Evolutionary conservation across 2,329 filamentous ascomycete genomes (phyloP).

Genomic region (Aspergillus sp.): DNA sequence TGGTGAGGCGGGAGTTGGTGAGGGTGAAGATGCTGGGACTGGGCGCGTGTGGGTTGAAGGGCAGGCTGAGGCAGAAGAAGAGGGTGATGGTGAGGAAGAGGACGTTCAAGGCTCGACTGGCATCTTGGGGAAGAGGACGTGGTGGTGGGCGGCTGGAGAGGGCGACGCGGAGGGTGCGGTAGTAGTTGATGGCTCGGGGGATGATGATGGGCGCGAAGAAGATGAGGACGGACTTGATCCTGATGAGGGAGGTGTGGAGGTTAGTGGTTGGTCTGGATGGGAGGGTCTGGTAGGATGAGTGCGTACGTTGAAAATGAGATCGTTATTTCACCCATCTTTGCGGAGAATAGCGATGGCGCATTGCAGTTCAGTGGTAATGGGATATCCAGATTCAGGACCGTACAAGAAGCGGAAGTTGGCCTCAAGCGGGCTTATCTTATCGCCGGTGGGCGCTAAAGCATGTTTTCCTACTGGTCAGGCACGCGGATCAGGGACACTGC

Average conservation of each 20-base stretch:
- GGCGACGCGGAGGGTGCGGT: constrained; percentile 38
- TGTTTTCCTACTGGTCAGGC: not conserved
- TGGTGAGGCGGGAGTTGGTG: constrained; percentile 81
- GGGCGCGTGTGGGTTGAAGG: constrained; percentile 61
- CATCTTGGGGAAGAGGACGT: constrained; percentile 37
- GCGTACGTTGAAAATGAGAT: constrained; percentile 39
- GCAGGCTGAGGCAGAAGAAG: constrained; percentile 65
- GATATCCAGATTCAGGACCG: not conserved
- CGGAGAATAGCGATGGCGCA: constrained; percentile 2
- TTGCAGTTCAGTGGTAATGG: constrained; percentile 2
- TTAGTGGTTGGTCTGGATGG: not conserved
- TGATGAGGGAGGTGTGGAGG: constrained; percentile 20
- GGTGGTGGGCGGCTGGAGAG: constrained; percentile 41
- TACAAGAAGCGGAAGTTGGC: constrained; percentile 11
- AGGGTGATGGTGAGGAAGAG: constrained; percentile 56
- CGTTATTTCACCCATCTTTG: constrained; percentile 31
- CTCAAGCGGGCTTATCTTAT: constrained; percentile 20
- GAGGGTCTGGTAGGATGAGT: not conserved
- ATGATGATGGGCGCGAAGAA: constrained; percentile 47
- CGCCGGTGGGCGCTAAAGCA: constrained; percentile 17
- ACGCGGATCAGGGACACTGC: not conserved
- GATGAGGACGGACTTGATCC: constrained; percentile 46
- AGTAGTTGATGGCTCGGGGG: constrained; percentile 42
- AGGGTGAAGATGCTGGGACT: constrained; percentile 70
- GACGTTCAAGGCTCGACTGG: constrained; percentile 48